Base-by-base conservation (phyloP, 805 yeast species). In the Metschnikowia cerradonensis region DNA sequence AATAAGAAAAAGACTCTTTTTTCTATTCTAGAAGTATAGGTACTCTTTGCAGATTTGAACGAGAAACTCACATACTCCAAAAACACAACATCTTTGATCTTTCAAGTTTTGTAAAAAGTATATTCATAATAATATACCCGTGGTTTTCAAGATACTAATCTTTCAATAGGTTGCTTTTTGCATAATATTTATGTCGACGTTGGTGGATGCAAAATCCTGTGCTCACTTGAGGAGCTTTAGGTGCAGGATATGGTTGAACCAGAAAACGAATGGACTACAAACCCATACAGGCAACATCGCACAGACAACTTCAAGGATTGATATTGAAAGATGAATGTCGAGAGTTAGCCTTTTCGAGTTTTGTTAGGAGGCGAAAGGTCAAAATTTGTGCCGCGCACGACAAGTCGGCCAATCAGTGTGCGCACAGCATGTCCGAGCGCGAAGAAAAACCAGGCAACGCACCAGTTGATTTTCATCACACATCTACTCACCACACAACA, bases 351-450 rank as follows among this genome's bases (percentile, higher is more conserved):
- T 13, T 3, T 5, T 19, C 8, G n/a, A 37, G 40, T 19, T 14
- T 19, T 37, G 23, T 37, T 37, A 11, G 40, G 13, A 37, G 40
- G 26, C 15, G 13, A 19, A 31, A 15, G 17, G 20, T 26, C 15
- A 8, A n/a, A 2, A 6, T 4, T 42, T 42, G 45, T 5, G 38
- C 31, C 17, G 32, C 51, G 53, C 57, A 51, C 59, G 49, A 52
- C 54, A 49, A 22, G 10, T 33, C 41, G 38, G 45, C 55, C 55
- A 51, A 51, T 51, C 55, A 51, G 22, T 47, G 42, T 34, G 35
- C 52, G 43, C 47, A 35, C 51, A 37, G 48, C 41, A 30, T 19
- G 48, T 45, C 41, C 48, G 45, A 41, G 50, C 41, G 52, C 54
- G 54, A 51, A 43, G 40, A 52, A 45, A 48, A 48, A 30, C 40